Base-by-base conservation (phyloP, 306 rosid genomes). In the Dryas drummondii region DNA sequence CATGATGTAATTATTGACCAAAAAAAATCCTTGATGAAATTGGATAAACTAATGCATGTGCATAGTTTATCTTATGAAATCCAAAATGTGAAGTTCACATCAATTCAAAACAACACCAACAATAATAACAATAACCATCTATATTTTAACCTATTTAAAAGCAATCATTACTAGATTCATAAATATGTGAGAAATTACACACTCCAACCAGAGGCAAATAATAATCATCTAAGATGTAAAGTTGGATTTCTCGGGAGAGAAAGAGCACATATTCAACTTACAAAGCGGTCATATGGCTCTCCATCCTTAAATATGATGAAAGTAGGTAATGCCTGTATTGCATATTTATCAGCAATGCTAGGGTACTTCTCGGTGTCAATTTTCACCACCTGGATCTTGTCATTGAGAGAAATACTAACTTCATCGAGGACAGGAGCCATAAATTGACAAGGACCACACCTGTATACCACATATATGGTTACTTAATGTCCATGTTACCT, bases 391-490 rank as follows among this genome's bases (percentile, higher is more conserved):
- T 85, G 90, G 65, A 94, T 79, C 78, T 78, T 87, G 76, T 88
- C 97, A 15, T 53, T 73, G 74, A 94, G 87, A 8, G 77, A 70
- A 45, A 85, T 40, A 71, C 96, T 85, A 12, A 94, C 98, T 80
- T 94, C 90, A n/a, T 88, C 52, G 55, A 94, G 98, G 42, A 94
- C 73, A 2, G 98, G 97, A 76, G 76, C 92, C 98, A 94, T 94
- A 63, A 86, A 90, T 68, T 94, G 98, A 86, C 98, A 94, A 68
- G 98, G 98, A 79, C 98, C 98, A 53, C 98, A 94, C 98, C 98
- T 94, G 88, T 19, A 73, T 79, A 76, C 47, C 71, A 71, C 32
- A 70, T 51, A 57, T 47, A 32, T 9, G 50, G 63, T 80, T 80
- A 80, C 74, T 80, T 76, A 40, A 69, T 66, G 5, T 56, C 67